Percentiles rank a stretch among this genome's conserved stretches.
These are phyloP conservation scores for Biancaea sappan DNA, from an alignment of 306 rosid species.

Conservation along the genomic window DNA sequence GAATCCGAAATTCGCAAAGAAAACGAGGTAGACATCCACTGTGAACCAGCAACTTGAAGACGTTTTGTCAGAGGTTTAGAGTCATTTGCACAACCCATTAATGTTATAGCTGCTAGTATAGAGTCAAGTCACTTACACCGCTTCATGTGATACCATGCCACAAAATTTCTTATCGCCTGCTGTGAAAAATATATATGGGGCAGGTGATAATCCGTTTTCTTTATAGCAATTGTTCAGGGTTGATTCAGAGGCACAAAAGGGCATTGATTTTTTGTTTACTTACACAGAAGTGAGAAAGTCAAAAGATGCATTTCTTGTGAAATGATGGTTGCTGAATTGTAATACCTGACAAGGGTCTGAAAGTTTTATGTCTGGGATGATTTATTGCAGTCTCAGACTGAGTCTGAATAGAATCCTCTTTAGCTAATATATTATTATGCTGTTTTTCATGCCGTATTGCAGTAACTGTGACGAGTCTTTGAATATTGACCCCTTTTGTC, in stretches of 20 bases:
- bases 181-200: slow-evolving; percentile 33
- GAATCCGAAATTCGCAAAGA: slow-evolving; percentile 79
- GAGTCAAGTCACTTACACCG: not conserved
- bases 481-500: not conserved
- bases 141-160: slow-evolving; percentile 7
- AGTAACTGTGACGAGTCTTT: not conserved
- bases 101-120: slow-evolving; percentile 22
- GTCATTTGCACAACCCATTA: slow-evolving; percentile 22
- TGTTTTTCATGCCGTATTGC: not conserved
- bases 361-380: slow-evolving; percentile 10
- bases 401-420: not conserved
- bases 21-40: slow-evolving; percentile 52
- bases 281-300: slow-evolving; percentile 31
- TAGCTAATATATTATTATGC: not conserved
- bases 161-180: slow-evolving; percentile 28
- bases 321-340: slow-evolving; percentile 32
- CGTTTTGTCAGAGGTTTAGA: slow-evolving; percentile 29
- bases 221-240: slow-evolving; percentile 32
- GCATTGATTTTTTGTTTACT: slow-evolving; percentile 42
- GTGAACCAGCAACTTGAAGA: slow-evolving; percentile 40
- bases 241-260: slow-evolving; percentile 37
- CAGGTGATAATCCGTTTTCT: slow-evolving; percentile 21
- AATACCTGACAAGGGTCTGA: slow-evolving; percentile 11
- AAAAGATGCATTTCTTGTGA: slow-evolving; percentile 21
- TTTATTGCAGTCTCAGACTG: slow-evolving; percentile 3